Base-by-base conservation (phyloP, 192 early-diverging fungal species). In the Dissophora globulifera region DNA sequence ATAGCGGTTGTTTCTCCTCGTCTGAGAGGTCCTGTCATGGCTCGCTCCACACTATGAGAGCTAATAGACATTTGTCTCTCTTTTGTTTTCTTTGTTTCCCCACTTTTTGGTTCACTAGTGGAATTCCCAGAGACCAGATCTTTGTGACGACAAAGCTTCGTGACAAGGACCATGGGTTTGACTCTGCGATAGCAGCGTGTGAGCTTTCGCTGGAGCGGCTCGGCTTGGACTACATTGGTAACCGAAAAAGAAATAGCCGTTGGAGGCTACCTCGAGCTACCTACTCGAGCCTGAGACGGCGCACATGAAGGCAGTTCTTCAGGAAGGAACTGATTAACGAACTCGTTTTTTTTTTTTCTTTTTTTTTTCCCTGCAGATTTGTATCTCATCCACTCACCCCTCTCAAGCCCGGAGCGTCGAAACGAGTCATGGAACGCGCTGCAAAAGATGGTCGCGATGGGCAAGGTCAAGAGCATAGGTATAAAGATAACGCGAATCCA, bases 131-230 rank as follows among this genome's bases (percentile, higher is more conserved):
- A 32, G 69, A 79, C 23, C 50, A 89, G 59, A 79, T 91, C 35
- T 91, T 86, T 65, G 67, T 91, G 25, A 89, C 87, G 13, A 89
- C 89, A 4, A 91, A 91, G 62, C 74, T 91, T 13, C 81, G 68
- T 78, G 68, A 84, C 52, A 8, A 75, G 10, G 81, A 88, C 62
- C 86, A 88, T 43, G 84, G 84, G 0, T 82, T 62, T 50, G 69
- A 85, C 1, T 75, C 64, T 25, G 81, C 82, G 11, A 57, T 87
- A 10, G 50, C 78, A 38, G 88, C 85, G 20, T 81, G 85, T 48
- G 82, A 87, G 41, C 55, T 61, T 20, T 85, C 86, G 23, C 67
- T 90, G 50, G 22, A 80, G 46, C 81, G 81, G 19, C 82, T 92
- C 9, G 78, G 79, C 3, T 50, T 83, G 26, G 79, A 69, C 12